Evolutionary conservation across 164 flowering plant genomes (phyloP).

Genomic region (Sedum album): DNA sequence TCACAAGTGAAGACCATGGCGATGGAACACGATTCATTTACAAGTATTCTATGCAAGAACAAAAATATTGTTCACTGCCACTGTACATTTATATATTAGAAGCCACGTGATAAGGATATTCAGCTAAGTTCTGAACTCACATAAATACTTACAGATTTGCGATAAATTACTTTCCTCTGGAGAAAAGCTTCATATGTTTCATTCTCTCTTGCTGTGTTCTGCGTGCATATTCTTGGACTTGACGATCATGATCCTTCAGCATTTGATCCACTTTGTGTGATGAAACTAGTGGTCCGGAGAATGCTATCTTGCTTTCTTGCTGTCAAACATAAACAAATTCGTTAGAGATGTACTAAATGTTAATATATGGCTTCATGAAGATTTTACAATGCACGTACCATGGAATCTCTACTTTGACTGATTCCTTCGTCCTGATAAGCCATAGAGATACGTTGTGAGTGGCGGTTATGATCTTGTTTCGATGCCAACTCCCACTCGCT

Average conservation of each 20-base stretch:
- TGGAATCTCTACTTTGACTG: constrained; percentile 5
- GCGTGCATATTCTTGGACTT: constrained; percentile 47
- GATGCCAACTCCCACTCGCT: constrained; percentile 15
- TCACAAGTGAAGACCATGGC: no score
- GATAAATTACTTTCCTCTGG: constrained; percentile 9
- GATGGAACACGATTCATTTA: not conserved
- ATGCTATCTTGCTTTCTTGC: constrained; percentile 27
- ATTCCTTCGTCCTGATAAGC: constrained; percentile 19
- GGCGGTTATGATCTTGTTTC: constrained; percentile 22
- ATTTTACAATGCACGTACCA: not conserved
- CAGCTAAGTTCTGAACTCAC: not conserved
- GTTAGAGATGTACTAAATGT: not conserved
- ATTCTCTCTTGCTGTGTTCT: constrained; percentile 31
- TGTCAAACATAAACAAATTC: constrained; percentile 6
- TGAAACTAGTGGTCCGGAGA: constrained; percentile 47
- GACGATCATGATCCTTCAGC: constrained; percentile 52
- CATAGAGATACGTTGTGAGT: constrained; percentile 12
- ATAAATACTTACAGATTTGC: not conserved
- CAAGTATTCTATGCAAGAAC: constrained; percentile 1
- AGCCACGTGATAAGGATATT: not conserved
- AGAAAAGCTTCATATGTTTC: constrained; percentile 9
- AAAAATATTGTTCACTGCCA: not conserved
- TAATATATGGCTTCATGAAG: not conserved
- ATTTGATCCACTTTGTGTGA: constrained; percentile 44
- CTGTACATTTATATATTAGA: not conserved